These are phyloP conservation scores for Hsuehochloa calcarea DNA, from an alignment of 176 grass and related monocot genomes.

Conservation along the genomic window DNA sequence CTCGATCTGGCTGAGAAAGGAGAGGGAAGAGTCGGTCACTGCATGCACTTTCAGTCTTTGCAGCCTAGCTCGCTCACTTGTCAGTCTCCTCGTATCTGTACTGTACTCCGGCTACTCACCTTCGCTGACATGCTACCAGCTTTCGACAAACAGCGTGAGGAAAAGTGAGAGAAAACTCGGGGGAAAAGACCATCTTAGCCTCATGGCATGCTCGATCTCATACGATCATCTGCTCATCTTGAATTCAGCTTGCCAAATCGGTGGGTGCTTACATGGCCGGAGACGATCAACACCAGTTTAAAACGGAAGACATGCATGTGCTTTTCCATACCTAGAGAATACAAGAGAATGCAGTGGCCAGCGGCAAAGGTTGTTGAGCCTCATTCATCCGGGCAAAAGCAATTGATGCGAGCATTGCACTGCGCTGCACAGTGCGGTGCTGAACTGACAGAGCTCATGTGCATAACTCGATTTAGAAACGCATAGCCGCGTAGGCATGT, in stretches of 20 bases:
- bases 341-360: neutral
- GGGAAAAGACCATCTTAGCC: no score
- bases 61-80: neutral
- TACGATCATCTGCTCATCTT: neutral
- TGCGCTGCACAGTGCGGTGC: neutral
- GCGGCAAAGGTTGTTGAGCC: constrained; percentile 19
- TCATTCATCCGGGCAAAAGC: constrained; percentile 20
- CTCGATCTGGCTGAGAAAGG: neutral
- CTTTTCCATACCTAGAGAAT: neutral
- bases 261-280: neutral
- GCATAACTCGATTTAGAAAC: neutral
- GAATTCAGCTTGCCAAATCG: neutral
- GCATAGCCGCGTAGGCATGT: neutral
- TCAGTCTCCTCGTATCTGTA: neutral
- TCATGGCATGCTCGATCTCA: neutral
- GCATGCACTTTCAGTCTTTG: neutral
- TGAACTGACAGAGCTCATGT: neutral
- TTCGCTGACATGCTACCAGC: neutral
- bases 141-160: neutral
- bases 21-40: neutral
- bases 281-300: neutral
- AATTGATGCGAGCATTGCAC: neutral
- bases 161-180: neutral
- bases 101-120: neutral
- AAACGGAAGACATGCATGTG: neutral